Evolutionary conservation across 108 stramenopile species (phyloP).

Genomic region (Conticribra guillardii): DNA sequence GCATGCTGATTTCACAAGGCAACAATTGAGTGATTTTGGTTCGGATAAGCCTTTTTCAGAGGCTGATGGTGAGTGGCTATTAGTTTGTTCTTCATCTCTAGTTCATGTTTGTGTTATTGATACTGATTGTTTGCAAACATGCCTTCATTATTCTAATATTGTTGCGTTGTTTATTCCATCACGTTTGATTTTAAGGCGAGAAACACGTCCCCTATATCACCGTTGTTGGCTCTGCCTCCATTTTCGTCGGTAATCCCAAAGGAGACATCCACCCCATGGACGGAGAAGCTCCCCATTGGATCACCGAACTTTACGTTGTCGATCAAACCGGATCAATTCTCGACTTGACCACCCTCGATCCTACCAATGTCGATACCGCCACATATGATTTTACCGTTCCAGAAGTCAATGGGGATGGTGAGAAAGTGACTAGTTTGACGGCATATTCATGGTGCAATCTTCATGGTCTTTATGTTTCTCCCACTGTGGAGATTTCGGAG

Average conservation of each 20-base stretch:
- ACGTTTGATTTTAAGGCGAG: slow-evolving; percentile 5
- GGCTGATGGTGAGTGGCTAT: slow-evolving; percentile 9
- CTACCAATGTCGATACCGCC: slow-evolving; percentile 28
- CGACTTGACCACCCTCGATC: slow-evolving; percentile 21
- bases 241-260: slow-evolving; percentile 22
- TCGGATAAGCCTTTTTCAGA: slow-evolving; percentile 19
- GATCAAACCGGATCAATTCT: slow-evolving; percentile 22
- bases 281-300: slow-evolving; percentile 27
- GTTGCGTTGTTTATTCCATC: not conserved
- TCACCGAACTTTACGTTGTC: slow-evolving; percentile 31
- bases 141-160: not conserved
- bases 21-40: slow-evolving; percentile 11
- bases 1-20: slow-evolving; percentile 23
- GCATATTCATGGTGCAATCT: slow-evolving; percentile 34
- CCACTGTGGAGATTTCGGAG: not conserved
- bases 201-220: slow-evolving; percentile 39
- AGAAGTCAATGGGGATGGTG: not conserved
- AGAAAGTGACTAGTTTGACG: not conserved
- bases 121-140: too few species aligned
- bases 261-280: slow-evolving; percentile 34
- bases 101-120: too few species aligned
- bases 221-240: slow-evolving; percentile 12
- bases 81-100: not conserved
- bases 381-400: slow-evolving; percentile 11
- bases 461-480: slow-evolving; percentile 28